These are phyloP conservation scores for Nicotiana tabacum DNA, from an alignment of 257 asterid species.

Conservation along the genomic window DNA sequence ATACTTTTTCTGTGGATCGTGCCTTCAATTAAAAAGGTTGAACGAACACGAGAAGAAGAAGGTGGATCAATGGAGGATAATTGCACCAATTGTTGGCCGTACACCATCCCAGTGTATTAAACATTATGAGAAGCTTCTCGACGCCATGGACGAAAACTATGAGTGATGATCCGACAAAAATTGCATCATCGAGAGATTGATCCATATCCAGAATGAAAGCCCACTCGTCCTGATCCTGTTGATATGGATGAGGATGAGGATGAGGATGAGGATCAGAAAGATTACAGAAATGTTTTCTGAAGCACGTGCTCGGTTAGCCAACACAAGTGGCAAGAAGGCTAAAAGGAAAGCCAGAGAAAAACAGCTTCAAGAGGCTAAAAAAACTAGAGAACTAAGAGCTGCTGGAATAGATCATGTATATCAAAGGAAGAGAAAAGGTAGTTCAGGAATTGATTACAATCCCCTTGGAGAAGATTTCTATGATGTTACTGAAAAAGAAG, in stretches of 20 bases:
- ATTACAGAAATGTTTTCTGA: slow-evolving; percentile 84
- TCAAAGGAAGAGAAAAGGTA: slow-evolving; percentile 83
- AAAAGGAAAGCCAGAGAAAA: slow-evolving; percentile 95
- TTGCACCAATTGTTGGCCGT: slow-evolving; percentile 96
- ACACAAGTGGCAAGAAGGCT: slow-evolving; percentile 96
- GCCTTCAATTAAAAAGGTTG: slow-evolving; percentile 43
- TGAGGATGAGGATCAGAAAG: too few relatives aligned
- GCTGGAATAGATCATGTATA: slow-evolving; percentile 67
- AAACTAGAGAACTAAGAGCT: slow-evolving; percentile 93
- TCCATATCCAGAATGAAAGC: slow-evolving; percentile 95
- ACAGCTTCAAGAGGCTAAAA: slow-evolving; percentile 97
- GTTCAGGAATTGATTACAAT: slow-evolving; percentile 79
- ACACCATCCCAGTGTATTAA: slow-evolving; percentile 96
- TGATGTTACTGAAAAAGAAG: slow-evolving; percentile 71
- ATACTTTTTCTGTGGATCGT: too few relatives aligned
- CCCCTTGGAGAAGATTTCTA: slow-evolving; percentile 94
- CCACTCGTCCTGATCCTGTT: slow-evolving; percentile 97
- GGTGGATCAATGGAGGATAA: slow-evolving; percentile 75
- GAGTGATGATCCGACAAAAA: slow-evolving; percentile 92
- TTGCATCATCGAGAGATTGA: slow-evolving; percentile 97
- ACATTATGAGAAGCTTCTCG: slow-evolving; percentile 92
- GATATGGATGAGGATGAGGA: slow-evolving; percentile 99
- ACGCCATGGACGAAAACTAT: slow-evolving; percentile 97
- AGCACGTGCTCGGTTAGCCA: slow-evolving; percentile 93
- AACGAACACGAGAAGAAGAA: slow-evolving; percentile 95